Base-by-base conservation (phyloP, 2,329 filamentous ascomycete genomes). In the Fusarium setosum region DNA sequence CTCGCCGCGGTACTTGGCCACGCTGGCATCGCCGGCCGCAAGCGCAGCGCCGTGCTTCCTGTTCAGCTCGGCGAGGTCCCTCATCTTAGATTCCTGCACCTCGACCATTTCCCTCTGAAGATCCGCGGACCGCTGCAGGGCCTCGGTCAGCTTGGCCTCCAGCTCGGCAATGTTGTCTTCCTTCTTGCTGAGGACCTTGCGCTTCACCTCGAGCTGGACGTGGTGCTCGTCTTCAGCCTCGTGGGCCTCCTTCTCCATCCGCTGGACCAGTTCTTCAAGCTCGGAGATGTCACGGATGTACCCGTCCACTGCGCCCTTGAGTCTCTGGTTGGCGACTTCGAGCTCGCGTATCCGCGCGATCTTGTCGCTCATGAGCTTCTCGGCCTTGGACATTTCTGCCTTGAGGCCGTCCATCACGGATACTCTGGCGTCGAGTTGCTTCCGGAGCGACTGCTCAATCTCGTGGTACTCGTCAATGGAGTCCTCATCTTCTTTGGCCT, bases 391-490 rank as follows among this genome's bases (percentile, higher is more conserved):
- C 17, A 86, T 75, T 51, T 86, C 80, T 0, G 67, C 72, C n/a
- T 75, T 76, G 23, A 88, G 73, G 0, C 73, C 75, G 29, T 86
- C 82, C 79, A 85, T 84, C 17, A 81, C 83, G 0, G 80, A 79
- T 1, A 86, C 83, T 1, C 86, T 80, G 0, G 84, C 81, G 10
- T 80, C 78, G 4, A 90, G 82, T 68, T 90, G 87, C 63, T 86
- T 82, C 2, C 86, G 82, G 12, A 90, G 78, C 0, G 83, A 84
- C 0, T 79, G 74, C 75, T 89, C 86, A 6, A 85, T 81, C 20
- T 81, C 81, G 70, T 86, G 86, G 73, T 88, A 87, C 74, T 89
- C 85, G 70, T 89, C 87, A 31, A 90, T 84, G 24, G 78, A 74
- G n/a, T 80, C 80, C 45, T 88, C 86, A 37, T 80, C 80, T 45